Percentiles rank a stretch among this genome's conserved stretches.
Conservation (phyloP, 2,329 filamentous ascomycete species). For the Davidsoniella neocaledoniae region DNA sequence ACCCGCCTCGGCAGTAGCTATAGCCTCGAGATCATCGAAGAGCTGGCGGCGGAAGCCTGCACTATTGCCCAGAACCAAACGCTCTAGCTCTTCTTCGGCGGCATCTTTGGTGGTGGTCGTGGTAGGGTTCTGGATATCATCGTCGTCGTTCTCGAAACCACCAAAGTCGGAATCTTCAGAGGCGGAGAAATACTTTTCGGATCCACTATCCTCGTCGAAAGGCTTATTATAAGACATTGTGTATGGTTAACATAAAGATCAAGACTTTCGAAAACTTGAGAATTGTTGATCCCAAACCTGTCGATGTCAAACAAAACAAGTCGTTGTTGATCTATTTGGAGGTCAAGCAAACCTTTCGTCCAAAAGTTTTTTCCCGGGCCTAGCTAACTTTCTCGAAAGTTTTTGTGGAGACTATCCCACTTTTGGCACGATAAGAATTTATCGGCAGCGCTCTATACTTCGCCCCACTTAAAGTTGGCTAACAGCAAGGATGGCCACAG, state of each 20-base stretch:
- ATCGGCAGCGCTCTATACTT: slow-evolving; percentile 2
- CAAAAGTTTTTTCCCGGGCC: slow-evolving; percentile 7
- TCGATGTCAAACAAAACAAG: neutral
- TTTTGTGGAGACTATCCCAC: slow-evolving; percentile 1
- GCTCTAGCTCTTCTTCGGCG: slow-evolving; percentile 72
- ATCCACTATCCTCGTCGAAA: slow-evolving; percentile 3
- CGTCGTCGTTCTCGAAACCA: slow-evolving; percentile 19
- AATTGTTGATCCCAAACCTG: neutral
- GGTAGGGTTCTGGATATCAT: slow-evolving; percentile 12
- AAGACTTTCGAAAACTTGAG: neutral
- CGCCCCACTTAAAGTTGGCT: neutral
- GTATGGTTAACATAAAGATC: neutral
- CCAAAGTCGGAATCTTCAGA: slow-evolving; percentile 13
- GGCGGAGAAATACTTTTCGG: slow-evolving; percentile 19
- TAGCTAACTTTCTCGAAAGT: slow-evolving; percentile 9
- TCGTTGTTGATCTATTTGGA: neutral
- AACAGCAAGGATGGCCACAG: slow-evolving; percentile 1
- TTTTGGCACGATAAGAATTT: slow-evolving; percentile 12
- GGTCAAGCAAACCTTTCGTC: neutral
- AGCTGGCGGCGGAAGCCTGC: slow-evolving; percentile 65
- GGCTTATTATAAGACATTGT: slow-evolving; percentile 10
- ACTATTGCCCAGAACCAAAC: slow-evolving; percentile 73
- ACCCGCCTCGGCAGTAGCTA: slow-evolving; percentile 17
- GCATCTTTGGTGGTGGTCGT: slow-evolving; percentile 48
- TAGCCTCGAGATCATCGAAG: slow-evolving; percentile 26